Conservation (phyloP, 192 early-diverging fungal genomes). For the Linnemannia exigua region DNA sequence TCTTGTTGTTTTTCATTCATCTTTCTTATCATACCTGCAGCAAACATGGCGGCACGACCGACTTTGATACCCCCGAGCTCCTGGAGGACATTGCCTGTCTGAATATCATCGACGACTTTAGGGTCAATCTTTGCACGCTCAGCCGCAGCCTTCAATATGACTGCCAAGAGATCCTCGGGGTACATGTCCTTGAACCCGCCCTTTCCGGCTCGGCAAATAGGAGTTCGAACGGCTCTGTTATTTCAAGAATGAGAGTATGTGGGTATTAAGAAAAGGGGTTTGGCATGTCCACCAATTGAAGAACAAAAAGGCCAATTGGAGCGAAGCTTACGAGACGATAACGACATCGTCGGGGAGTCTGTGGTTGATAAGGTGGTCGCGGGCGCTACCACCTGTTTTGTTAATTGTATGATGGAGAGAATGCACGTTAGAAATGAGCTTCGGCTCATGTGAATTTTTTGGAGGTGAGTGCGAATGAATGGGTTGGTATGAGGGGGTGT, state of each 20-base stretch:
- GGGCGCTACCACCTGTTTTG: conserved; percentile 18
- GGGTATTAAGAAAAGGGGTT: too few species aligned
- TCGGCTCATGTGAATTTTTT: background rate
- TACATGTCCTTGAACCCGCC: conserved; percentile 94
- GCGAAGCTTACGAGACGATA: conserved; percentile 74
- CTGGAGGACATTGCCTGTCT: conserved; percentile 94
- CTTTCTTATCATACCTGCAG: conserved; percentile 71
- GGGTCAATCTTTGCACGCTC: conserved; percentile 88
- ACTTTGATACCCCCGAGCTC: conserved; percentile 91
- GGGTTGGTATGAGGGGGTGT: background rate
- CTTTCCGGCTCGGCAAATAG: conserved; percentile 91
- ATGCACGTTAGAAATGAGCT: background rate
- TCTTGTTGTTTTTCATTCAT: too few species aligned
- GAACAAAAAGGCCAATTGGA: background rate
- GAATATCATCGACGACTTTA: conserved; percentile 90
- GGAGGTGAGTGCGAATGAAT: background rate
- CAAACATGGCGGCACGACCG: conserved; percentile 92
- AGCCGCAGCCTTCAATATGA: conserved; percentile 80
- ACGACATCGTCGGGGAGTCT: conserved; percentile 89
- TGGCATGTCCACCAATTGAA: too few species aligned
- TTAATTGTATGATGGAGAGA: background rate
- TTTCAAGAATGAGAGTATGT: background rate
- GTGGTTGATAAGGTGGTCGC: conserved; percentile 44
- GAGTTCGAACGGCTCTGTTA: conserved; percentile 81
- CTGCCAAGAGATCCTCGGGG: conserved; percentile 68